Evolutionary conservation across 2,329 filamentous ascomycete genomes (phyloP), one percentile per base, ranked within the genome.

Genomic region (Colletotrichum karsti): DNA sequence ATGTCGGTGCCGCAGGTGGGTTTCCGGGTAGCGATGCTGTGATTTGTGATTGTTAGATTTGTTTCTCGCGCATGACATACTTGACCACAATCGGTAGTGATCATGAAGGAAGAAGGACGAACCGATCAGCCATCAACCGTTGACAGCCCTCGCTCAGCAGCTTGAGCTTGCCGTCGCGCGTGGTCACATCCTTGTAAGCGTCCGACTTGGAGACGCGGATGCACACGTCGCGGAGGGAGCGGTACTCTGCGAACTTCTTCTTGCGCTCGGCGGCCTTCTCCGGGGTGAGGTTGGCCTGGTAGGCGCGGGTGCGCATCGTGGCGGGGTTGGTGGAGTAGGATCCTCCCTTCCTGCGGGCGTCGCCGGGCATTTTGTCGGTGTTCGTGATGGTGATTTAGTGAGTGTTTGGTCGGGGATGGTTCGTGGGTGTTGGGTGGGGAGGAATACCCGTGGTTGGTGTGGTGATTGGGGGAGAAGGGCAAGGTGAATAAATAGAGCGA

Each of bases 281-380:
- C 2, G 56, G 28, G 18, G 46, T 33, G 8, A 61, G 48, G 4
- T 8, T 37, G 4, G 30, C 18, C 4, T 61, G 20, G 24, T 48
- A 48, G 3, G 30, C 46, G 1, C 57, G 56, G 3, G 46, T 61
- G 7, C 56, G 48, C 20, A 39, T 39, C 1, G 56, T 66, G 6
- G 24, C 37, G 0, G 63, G 46, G 18, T 66, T 66, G 48, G 28
- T 35, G n/a, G 56, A 61, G 12, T 66, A 66, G 13, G 22, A 15
- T 2, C 63, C 63, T 15, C 63, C 63, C 22, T 54, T 54, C 26
- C 24, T 61, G 18, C 63, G 63, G 3, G 48, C 63, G 18, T 66
- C 63, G 2, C 56, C 63, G 2, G 35, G 24, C 37, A 41, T 39
- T 4, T 46, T 65, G 28, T 4, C 35, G 24, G 8, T 10, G 30